Base-by-base conservation (phyloP, 2,329 filamentous ascomycete species). In the Colletotrichum truncatum region DNA sequence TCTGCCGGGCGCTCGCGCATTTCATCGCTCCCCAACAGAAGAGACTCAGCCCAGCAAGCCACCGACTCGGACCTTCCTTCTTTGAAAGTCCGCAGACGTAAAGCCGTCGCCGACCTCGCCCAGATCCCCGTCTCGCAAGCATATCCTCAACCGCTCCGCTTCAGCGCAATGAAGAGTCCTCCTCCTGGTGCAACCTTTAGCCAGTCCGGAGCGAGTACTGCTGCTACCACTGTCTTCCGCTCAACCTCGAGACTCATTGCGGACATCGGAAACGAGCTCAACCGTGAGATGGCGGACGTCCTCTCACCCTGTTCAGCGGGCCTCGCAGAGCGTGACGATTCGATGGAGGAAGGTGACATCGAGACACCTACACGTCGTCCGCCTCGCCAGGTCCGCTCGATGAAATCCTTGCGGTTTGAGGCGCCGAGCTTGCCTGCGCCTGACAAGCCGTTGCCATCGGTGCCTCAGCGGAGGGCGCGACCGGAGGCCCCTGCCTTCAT, bases 151-250 rank as follows among this genome's bases (percentile, higher is more conserved):
- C 63, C 63, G 6, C 63, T 66, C 6, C 51, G 36, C 11, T 23
- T 63, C 43, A 62, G 28, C 43, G n/a, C 49, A 26, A 49, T 66
- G 41, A 66, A 66, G 49, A 62, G 48, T 21, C 63, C 57, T n/a
- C 46, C 39, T 10, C 62, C 49, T 4, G 48, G 32, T 21, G 30
- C 39, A 4, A 34, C 39, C 6, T 14, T 28, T 9, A 6, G 23
- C 10, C 6, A 12, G n/a, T 7, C 25, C 25, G 12, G 4, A 23
- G n/a, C n/a, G n/a, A n/a, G n/a, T n/a, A n/a, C n/a, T n/a, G n/a
- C 23, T 12, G 53, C 14, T 6, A 34, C 23, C 12, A 34, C 21
- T 8, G 58, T 55, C 51, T 28, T 36, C 11, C 43, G 49, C 25
- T 62, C 57, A 8, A 34, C 63, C 3, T 66, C 63, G 2, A 49